Conservation (phyloP, 2,329 filamentous ascomycete genomes). For the Mycosphaerella arachidis region DNA sequence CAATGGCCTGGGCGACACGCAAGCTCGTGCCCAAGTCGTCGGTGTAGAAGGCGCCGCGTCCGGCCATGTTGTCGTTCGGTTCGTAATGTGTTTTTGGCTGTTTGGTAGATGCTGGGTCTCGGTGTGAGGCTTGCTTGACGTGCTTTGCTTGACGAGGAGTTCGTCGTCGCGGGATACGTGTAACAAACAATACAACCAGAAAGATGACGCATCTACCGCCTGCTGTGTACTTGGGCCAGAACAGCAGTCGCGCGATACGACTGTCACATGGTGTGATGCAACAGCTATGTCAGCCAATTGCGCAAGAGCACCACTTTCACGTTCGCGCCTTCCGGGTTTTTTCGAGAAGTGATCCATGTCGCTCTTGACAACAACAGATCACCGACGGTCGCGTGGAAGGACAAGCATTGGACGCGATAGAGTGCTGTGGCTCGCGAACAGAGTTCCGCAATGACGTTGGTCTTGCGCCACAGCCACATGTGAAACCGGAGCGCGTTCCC, state of each 20-base stretch:
- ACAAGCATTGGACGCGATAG: neutral
- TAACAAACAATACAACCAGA: neutral
- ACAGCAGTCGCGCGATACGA: neutral
- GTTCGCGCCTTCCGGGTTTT: neutral
- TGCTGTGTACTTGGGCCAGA: neutral
- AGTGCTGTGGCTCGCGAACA: neutral
- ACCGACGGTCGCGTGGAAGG: neutral
- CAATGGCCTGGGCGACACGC: slow-evolving; percentile 47
- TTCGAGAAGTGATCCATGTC: neutral
- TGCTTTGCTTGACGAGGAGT: neutral
- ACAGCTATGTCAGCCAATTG: neutral
- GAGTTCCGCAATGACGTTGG: neutral
- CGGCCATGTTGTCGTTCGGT: slow-evolving; percentile 12
- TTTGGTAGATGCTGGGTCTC: neutral
- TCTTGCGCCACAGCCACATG: neutral
- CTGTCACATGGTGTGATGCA: neutral
- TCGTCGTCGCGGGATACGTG: neutral
- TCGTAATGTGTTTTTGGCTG: neutral
- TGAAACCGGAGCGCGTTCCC: neutral
- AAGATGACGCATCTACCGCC: too few species aligned
- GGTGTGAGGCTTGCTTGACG: neutral
- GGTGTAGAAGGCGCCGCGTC: slow-evolving; percentile 16
- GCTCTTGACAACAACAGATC: neutral
- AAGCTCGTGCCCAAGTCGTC: slow-evolving; percentile 29
- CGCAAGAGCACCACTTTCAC: neutral